phyloP scores from a whole-genome alignment of 352 stramenopile species.

The Globisporangium lucens region DNA sequence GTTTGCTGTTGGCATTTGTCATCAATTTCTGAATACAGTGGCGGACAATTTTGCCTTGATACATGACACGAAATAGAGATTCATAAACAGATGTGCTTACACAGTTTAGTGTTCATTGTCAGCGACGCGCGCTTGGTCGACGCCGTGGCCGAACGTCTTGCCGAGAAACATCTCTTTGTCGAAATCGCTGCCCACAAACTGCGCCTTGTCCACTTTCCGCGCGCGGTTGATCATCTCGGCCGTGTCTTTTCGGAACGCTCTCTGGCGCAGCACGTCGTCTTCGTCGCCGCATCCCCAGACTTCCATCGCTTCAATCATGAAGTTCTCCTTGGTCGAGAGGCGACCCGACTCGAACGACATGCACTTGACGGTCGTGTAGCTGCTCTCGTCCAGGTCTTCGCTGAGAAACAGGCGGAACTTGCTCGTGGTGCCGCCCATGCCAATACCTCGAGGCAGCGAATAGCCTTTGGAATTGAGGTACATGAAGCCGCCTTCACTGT shows the following conservation, averaged over 20 bases:
- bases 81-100: background rate
- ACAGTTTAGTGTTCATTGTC: slow-evolving; percentile 55
- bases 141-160: slow-evolving; percentile 77
- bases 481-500: slow-evolving; percentile 57
- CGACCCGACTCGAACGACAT: slow-evolving; percentile 67
- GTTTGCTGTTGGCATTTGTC: background rate
- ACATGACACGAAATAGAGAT: background rate
- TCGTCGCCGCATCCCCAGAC: slow-evolving; percentile 79
- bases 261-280: slow-evolving; percentile 45
- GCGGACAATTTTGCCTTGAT: background rate
- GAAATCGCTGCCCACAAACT: slow-evolving; percentile 82
- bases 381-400: slow-evolving; percentile 82
- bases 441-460: slow-evolving; percentile 64
- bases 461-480: slow-evolving; percentile 87
- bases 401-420: slow-evolving; percentile 78
- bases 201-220: slow-evolving; percentile 84
- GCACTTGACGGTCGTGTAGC: slow-evolving; percentile 74
- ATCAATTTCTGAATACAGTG: background rate
- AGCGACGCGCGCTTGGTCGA: slow-evolving; percentile 53
- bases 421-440: slow-evolving; percentile 72
- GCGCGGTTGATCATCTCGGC: slow-evolving; percentile 81
- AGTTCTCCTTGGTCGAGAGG: slow-evolving; percentile 57
- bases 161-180: slow-evolving; percentile 79
- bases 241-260: slow-evolving; percentile 69
- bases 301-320: slow-evolving; percentile 66